phyloP scores from a whole-genome alignment of 371 early-diverging fungal genomes.

The Phascolomyces articulosus region DNA sequence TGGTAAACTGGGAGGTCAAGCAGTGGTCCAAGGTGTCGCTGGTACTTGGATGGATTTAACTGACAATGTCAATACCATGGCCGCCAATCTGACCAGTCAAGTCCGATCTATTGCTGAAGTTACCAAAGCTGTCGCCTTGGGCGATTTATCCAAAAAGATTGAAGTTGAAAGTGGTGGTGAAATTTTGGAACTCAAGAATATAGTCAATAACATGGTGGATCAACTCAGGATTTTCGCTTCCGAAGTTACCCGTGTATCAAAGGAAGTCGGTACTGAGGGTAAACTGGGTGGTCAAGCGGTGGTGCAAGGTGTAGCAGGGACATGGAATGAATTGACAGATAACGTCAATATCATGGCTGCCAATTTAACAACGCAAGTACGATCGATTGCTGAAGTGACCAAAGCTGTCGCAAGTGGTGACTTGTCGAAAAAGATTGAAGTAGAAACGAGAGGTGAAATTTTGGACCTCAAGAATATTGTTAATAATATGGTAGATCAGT shows the following conservation, averaged over 20 bases:
- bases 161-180: conserved; percentile 33
- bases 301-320: conserved; percentile 56
- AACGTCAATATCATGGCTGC: conserved; percentile 34
- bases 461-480: conserved; percentile 44
- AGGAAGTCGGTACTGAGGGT: conserved; percentile 40
- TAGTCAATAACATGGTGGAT: conserved; percentile 32
- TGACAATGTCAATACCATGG: conserved; percentile 47
- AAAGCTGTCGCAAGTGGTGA: conserved; percentile 44
- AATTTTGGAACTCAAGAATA: conserved; percentile 39
- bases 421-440: conserved; percentile 34
- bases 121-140: conserved; percentile 37
- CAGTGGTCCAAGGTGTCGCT: conserved; percentile 45
- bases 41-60: conserved; percentile 50
- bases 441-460: conserved; percentile 42
- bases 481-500: conserved; percentile 56
- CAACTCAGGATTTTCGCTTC: conserved; percentile 29
- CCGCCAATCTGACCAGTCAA: conserved; percentile 45
- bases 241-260: conserved; percentile 51
- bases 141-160: conserved; percentile 40
- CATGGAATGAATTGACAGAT: conserved; percentile 52
- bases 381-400: conserved; percentile 27
- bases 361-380: conserved; percentile 28
- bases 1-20: conserved; percentile 46
- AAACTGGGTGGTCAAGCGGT: conserved; percentile 44
- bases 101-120: conserved; percentile 52